These are phyloP conservation scores for Aspergillus fructus DNA, from an alignment of 2,329 filamentous ascomycete genomes.

Conservation along the genomic window DNA sequence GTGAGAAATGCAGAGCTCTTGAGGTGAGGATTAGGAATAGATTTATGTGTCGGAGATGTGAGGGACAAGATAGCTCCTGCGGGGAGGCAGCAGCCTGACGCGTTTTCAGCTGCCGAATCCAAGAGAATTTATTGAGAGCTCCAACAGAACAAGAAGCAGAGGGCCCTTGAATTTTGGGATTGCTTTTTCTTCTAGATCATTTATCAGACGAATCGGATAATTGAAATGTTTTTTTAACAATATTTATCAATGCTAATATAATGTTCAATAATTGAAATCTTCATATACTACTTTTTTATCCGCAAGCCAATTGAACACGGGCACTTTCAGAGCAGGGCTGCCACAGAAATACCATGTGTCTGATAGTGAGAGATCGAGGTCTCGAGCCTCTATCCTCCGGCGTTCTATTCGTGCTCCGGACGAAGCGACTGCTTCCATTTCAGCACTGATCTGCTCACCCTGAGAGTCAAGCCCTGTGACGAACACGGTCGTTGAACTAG, in stretches of 20 bases:
- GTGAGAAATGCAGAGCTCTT: background rate
- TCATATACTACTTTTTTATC: constrained; percentile 58
- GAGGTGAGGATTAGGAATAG: background rate
- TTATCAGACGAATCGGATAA: background rate
- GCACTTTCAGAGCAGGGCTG: constrained; percentile 49
- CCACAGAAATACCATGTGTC: constrained; percentile 62
- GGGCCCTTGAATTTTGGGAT: background rate
- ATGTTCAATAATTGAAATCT: constrained; percentile 56
- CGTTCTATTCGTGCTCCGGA: constrained; percentile 37
- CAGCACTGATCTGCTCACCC: constrained; percentile 38
- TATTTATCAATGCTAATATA: background rate
- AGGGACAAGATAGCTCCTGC: background rate
- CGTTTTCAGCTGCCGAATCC: constrained; percentile 2
- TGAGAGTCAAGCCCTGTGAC: constrained; percentile 53
- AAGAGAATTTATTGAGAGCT: background rate
- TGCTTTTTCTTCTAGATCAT: background rate
- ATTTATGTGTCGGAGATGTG: background rate
- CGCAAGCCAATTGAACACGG: constrained; percentile 54
- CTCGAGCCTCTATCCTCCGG: constrained; percentile 49
- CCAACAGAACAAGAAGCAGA: background rate
- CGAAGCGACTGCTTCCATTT: constrained; percentile 39
- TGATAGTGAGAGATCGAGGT: constrained; percentile 43
- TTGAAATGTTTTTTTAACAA: background rate
- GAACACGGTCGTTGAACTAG: constrained; percentile 58
- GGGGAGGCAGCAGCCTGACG: constrained; percentile 11